Conservation (phyloP, 1,284 basidiomycete species). For the Austroboletus niveus region DNA sequence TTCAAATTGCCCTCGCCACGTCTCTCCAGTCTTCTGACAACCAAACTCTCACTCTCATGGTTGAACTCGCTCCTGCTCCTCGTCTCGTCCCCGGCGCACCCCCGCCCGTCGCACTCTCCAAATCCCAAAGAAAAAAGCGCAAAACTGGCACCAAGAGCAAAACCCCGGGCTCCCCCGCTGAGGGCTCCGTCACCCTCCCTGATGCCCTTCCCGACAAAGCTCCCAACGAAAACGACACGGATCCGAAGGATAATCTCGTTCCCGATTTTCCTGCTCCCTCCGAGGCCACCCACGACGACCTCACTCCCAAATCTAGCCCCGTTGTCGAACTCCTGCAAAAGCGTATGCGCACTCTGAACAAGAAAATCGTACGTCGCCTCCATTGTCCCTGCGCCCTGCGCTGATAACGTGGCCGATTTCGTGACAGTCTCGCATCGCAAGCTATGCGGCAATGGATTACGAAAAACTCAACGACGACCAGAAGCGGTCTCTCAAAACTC, state of each 20-base stretch:
- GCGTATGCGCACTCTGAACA: slow-evolving; percentile 69
- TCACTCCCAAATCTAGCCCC: slow-evolving; percentile 53
- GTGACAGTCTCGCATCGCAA: slow-evolving; percentile 65
- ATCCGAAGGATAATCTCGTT: slow-evolving; percentile 47
- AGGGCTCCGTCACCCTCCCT: slow-evolving; percentile 40
- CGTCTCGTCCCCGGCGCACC: slow-evolving; percentile 75
- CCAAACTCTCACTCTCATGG: slow-evolving; percentile 37
- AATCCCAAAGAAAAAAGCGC: slow-evolving; percentile 69
- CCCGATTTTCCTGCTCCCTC: slow-evolving; percentile 47
- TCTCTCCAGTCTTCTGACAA: background rate
- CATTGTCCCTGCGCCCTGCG: slow-evolving; percentile 3
- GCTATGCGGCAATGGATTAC: slow-evolving; percentile 62
- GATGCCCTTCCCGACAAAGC: slow-evolving; percentile 52
- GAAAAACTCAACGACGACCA: slow-evolving; percentile 85
- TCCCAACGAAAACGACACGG: slow-evolving; percentile 45
- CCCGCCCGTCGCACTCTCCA: slow-evolving; percentile 53
- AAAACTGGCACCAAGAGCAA: slow-evolving; percentile 47
- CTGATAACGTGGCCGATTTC: slow-evolving; percentile 11
- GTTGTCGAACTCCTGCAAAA: slow-evolving; percentile 77
- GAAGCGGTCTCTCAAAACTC: slow-evolving; percentile 62
- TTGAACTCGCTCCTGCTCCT: slow-evolving; percentile 40
- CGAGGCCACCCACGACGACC: slow-evolving; percentile 46
- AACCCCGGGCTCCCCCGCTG: slow-evolving; percentile 36
- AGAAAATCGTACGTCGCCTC: slow-evolving; percentile 71
- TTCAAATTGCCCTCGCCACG: slow-evolving; percentile 16